Base-by-base conservation (phyloP, 2,329 filamentous ascomycete species). In the Paecilomyces sp. region DNA sequence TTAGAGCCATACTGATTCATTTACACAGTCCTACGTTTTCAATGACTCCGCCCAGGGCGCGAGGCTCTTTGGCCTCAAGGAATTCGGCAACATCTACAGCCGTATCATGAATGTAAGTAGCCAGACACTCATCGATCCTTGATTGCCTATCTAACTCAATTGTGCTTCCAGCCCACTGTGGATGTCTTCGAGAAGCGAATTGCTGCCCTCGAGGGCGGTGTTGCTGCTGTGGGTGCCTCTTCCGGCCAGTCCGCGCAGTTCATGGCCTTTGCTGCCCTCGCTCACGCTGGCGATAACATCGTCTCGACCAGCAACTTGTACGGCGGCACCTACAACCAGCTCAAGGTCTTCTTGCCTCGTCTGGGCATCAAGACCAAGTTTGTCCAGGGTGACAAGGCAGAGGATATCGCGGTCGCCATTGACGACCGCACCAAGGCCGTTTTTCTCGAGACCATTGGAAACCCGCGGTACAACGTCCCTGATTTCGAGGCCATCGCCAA, bases 141-240 rank as follows among this genome's bases (percentile, higher is more conserved):
- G 2, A 28, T 28, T 3, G 6, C 25, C 25, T 2, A 6, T 28
- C 25, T 28, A 28, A 28, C 25, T 3, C 13, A 53, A 34, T 24
- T 47, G 28, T 55, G 24, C 18, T 57, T 28, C 59, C 65, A 91
- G 88, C 92, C 93, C 2, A 97, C 93, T 0, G 89, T 93, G 66
- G 93, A 95, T 76, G 93, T 97, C 30, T 93, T 99, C 65, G 94
- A 99, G 79, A 95, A 97, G 81, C 87, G 93, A 62, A 89, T 97
- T 56, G 92, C 93, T n/a, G 92, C 93, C 13, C 86, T 97, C 3
- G 94, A 99, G 78, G 93, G 92, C 33, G 94, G 94, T 69, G 86
- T 90, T 33, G 92, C 90, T 15, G 92, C 91, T 53, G 84, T 97
- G 30, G 92, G 91, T 5, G 85, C 92, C 51, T 82, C 91, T 0